These are phyloP conservation scores for Fusarium staphyleae DNA, from an alignment of 2,329 filamentous ascomycete genomes.

Conservation along the genomic window DNA sequence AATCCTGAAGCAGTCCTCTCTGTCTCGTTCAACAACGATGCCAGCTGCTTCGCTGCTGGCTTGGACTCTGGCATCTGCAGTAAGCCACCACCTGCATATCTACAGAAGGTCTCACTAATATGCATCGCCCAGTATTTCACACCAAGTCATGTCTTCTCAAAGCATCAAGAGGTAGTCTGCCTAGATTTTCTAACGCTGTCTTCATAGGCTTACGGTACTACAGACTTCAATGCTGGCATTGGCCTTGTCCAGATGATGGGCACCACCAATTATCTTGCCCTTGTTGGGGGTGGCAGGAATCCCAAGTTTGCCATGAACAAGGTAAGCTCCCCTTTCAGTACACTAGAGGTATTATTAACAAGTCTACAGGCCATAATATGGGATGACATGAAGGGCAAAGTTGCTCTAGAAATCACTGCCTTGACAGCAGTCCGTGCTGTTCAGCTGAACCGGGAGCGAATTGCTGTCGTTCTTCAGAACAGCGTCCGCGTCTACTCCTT, in stretches of 20 bases:
- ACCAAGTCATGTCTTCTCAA: constrained; percentile 75
- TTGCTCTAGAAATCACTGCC: constrained; percentile 79
- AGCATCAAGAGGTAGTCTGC: constrained; percentile 54
- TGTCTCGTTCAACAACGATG: constrained; percentile 83
- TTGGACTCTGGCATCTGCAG: constrained; percentile 86
- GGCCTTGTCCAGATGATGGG: constrained; percentile 87
- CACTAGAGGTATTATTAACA: constrained; percentile 1
- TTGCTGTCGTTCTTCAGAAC: constrained; percentile 83
- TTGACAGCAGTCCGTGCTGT: constrained; percentile 82
- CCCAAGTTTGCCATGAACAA: constrained; percentile 91
- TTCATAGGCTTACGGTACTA: constrained; percentile 3
- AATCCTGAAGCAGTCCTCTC: constrained; percentile 79
- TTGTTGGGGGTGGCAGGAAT: constrained; percentile 86
- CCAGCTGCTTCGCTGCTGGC: constrained; percentile 85
- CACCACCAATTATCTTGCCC: constrained; percentile 83
- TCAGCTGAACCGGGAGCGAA: constrained; percentile 75
- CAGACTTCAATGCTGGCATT: constrained; percentile 82
- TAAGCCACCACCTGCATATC: constrained; percentile 51
- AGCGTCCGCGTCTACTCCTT: constrained; percentile 84
- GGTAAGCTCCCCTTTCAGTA: constrained; percentile 50
- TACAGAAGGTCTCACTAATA: constrained; percentile 20
- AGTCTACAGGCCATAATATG: constrained; percentile 77
- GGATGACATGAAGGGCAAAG: constrained; percentile 82
- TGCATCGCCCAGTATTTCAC: constrained; percentile 66
- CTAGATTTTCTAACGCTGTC: background rate